These are phyloP conservation scores for Aristolochia californica DNA, from an alignment of 164 flowering plant species.

Conservation along the genomic window DNA sequence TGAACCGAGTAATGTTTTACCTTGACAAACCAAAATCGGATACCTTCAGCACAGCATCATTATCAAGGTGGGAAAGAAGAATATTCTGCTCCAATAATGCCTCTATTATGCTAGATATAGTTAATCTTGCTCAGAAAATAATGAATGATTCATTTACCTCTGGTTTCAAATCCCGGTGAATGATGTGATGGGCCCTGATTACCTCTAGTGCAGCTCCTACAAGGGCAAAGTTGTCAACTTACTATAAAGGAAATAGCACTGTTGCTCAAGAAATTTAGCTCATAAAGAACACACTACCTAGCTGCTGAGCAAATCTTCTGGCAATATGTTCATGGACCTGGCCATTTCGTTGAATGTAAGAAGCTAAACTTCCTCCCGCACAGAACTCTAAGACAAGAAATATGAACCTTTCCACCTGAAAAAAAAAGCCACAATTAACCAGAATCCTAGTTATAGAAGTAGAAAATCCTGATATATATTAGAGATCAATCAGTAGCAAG, in stretches of 20 bases:
- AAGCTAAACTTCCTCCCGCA: slow-evolving; percentile 49
- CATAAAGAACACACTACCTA: slow-evolving; percentile 33
- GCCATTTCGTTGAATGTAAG: slow-evolving; percentile 44
- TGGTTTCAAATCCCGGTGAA: slow-evolving; percentile 67
- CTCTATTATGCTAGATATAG: slow-evolving; percentile 1
- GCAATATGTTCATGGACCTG: slow-evolving; percentile 42
- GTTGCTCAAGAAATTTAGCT: background rate
- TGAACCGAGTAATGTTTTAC: slow-evolving; percentile 14
- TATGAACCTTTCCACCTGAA: slow-evolving; percentile 35
- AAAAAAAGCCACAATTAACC: slow-evolving; percentile 6
- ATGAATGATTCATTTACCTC: slow-evolving; percentile 27
- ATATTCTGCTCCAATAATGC: slow-evolving; percentile 37
- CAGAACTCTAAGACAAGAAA: slow-evolving; percentile 59
- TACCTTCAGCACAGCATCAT: slow-evolving; percentile 44
- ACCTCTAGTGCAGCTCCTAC: slow-evolving; percentile 56
- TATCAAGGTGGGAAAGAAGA: slow-evolving; percentile 28
- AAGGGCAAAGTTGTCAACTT: background rate
- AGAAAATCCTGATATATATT: no score
- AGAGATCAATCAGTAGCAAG: no score
- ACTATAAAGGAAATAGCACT: no score
- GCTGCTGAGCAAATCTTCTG: slow-evolving; percentile 45
- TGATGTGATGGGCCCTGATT: slow-evolving; percentile 34
- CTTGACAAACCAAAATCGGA: slow-evolving; percentile 69
- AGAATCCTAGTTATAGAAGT: no score
- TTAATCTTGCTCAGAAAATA: background rate